phyloP scores from a whole-genome alignment of 2,329 filamentous ascomycete genomes.

The Fusarium circinatum region DNA sequence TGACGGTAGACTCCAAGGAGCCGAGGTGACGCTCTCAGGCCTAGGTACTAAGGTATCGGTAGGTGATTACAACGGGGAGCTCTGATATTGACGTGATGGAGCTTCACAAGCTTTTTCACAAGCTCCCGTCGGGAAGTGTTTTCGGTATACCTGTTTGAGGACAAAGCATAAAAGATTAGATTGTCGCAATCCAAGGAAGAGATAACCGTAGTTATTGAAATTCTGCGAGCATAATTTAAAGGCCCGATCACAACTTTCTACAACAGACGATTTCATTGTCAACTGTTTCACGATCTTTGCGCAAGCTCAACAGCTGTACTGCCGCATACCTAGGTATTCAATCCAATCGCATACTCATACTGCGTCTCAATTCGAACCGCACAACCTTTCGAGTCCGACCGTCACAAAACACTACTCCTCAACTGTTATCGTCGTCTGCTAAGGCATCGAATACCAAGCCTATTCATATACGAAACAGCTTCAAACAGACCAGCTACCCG shows the following conservation, averaged over 20 bases:
- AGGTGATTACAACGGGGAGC: constrained; percentile 12
- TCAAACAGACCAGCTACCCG: background rate
- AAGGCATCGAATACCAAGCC: background rate
- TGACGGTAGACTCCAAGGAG: constrained; percentile 27
- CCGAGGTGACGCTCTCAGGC: constrained; percentile 24
- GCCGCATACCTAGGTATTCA: background rate
- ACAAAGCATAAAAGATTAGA: constrained; percentile 33
- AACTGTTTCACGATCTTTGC: constrained; percentile 7
- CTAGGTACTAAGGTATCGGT: background rate
- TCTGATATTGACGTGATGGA: constrained; percentile 22
- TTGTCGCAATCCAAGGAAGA: constrained; percentile 12
- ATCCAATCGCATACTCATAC: background rate
- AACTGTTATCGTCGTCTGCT: background rate
- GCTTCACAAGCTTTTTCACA: constrained; percentile 39
- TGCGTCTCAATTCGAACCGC: background rate
- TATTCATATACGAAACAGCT: background rate
- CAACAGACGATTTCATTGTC: constrained; percentile 7
- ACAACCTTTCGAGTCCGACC: constrained; percentile 5
- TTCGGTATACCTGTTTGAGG: constrained; percentile 25
- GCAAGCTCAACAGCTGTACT: constrained; percentile 1
- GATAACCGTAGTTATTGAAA: background rate
- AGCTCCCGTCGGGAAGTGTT: constrained; percentile 18
- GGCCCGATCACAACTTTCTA: constrained; percentile 2
- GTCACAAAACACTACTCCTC: background rate
- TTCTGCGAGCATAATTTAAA: constrained; percentile 14